Evolutionary conservation across 768 basidiomycete species (phyloP), one percentile per base, ranked within the genome.

Genomic region (Rhodotorula toruloides): DNA sequence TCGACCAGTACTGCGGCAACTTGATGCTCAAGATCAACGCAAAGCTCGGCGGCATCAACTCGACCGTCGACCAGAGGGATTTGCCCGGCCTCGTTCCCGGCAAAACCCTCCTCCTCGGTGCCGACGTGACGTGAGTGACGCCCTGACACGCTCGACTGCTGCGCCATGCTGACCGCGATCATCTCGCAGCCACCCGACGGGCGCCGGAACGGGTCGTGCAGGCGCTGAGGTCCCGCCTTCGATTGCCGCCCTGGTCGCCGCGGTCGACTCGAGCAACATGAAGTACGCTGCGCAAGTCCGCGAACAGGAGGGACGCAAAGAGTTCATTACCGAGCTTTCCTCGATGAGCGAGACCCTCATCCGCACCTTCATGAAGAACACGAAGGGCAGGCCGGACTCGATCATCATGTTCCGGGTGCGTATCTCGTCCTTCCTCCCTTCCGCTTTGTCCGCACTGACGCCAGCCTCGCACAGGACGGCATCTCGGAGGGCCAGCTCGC

Each of bases 1-100:
- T 67, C 29, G 65, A 61, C 27, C 70, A 71, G 57, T 71, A 67
- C 70, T 60, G 58, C 27, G 65, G 65, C 3, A 63, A 70, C 37
- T 27, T 60, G 21, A 27, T 43, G 13, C 40, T 43, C 32, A 19
- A 29, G 54, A 4, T 67, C 48, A 60, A 67, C 55, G 48, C 59
- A 37, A 71, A 71, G 62, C 58, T 67, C 42, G 46, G 50, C 44
- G 70, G 65, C 19, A 25, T 58, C 58, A 71, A 71, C 60, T 67
- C 58, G 43, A 58, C 43, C 19, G 7, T 67, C 44, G 22, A 29
- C 8, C n/a, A 47, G 2, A 19, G 2, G 44, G 62, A 57, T 37
- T 37, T 66, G 0, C 68, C 68, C 39, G 52, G 61, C 34, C 57
- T 48, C 48, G 29, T 34, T 2, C 34, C 46, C 2, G 32, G 14